Evolutionary conservation across 495 filamentous ascomycete genomes (phyloP).

Genomic region (Penicillium roqueforti): DNA sequence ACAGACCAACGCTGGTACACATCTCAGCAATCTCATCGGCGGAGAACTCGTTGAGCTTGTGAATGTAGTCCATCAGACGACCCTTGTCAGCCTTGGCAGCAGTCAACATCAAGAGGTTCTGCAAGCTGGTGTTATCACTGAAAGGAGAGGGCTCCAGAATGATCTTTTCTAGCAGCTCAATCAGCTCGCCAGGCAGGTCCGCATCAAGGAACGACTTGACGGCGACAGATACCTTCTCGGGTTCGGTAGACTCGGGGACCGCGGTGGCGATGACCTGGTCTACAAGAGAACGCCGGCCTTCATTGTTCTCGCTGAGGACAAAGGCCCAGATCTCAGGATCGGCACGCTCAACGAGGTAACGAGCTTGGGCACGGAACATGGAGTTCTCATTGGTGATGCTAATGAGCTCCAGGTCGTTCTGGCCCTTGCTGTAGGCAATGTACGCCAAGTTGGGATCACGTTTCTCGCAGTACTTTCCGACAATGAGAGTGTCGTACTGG

Average conservation of each 20-base stretch:
- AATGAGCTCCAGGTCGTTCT: constrained; percentile 96
- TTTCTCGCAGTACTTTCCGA: constrained; percentile 99
- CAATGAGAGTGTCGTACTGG: constrained; percentile 85
- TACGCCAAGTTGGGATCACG: constrained; percentile 95
- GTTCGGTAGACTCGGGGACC: constrained; percentile 89
- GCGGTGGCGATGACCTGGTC: constrained; percentile 97
- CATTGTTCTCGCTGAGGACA: constrained; percentile 91
- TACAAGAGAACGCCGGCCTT: constrained; percentile 85
- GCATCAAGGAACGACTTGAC: constrained; percentile 87
- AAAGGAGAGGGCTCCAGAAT: constrained; percentile 96
- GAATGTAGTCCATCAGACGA: constrained; percentile 95
- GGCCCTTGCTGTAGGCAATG: constrained; percentile 93
- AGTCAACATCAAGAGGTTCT: constrained; percentile 95
- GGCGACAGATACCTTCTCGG: constrained; percentile 91
- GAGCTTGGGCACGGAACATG: constrained; percentile 96
- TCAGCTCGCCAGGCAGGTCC: constrained; percentile 89
- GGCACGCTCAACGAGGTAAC: constrained; percentile 87
- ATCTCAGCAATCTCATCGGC: constrained; percentile 88
- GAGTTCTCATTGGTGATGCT: constrained; percentile 98
- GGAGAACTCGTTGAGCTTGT: constrained; percentile 81
- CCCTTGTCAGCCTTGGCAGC: constrained; percentile 95
- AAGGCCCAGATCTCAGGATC: constrained; percentile 92
- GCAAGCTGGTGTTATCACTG: constrained; percentile 92
- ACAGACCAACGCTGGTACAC: constrained; percentile 90
- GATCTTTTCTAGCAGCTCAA: constrained; percentile 98